Base-by-base conservation (phyloP, 495 filamentous ascomycete genomes). In the Astrothelium subdiscretum region DNA sequence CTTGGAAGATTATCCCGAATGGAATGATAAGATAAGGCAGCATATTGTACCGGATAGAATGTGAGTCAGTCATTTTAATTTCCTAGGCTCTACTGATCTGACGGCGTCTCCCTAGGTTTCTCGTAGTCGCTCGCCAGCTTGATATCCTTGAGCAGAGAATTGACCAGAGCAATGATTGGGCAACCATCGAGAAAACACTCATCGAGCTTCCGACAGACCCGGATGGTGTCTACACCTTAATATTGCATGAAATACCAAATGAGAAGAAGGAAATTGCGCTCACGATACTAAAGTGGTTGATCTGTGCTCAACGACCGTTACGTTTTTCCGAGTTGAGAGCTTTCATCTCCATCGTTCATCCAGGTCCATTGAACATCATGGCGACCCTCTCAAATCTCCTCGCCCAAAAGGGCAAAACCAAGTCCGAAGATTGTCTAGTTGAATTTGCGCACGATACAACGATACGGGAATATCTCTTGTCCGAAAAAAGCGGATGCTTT, bases 41-140 rank as follows among this genome's bases (percentile, higher is more conserved):
- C 43, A 48, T 48, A 48, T 48, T 48, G 43, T 48, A 48, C 43
- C 43, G 43, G 43, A 48, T 48, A 48, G 43, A 48, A 48, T 48
- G 43, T 48, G 11, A 48, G 43, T 48, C 43, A 48, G 43, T 18
- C 43, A 8, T 48, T 48, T 48, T 48, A 6, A 40, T 48, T 48
- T 48, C 43, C n/a, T 22, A 3, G n/a, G 20, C 43, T 20, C 43
- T 48, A 48, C 43, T 48, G 43, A 20, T 48, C n/a, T 48, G n/a
- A 48, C 43, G 43, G n/a, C 20, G 43, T 48, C 43, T 22, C 43
- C n/a, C 43, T 20, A 48, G 43, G 43, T 11, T 48, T 48, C 43
- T 48, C 43, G 43, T 48, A 48, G 43, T 48, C n/a, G 43, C 43
- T 48, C 43, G 43, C 43, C 43, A 48, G n/a, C 43, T 48, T 48